These are phyloP conservation scores for Akebia trifoliata DNA, from an alignment of 164 flowering plant species.

Conservation along the genomic window DNA sequence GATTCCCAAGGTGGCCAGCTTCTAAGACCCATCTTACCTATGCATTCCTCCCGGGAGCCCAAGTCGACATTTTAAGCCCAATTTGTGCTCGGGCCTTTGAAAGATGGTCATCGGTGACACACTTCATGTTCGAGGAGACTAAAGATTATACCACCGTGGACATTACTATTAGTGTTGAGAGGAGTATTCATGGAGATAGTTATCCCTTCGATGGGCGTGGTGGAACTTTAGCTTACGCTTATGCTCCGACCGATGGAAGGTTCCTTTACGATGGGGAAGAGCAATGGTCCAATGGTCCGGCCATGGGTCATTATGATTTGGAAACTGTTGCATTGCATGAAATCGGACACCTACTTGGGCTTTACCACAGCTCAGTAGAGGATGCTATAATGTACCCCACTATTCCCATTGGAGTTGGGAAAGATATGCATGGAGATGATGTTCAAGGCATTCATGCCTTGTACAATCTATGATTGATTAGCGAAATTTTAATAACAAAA, in stretches of 20 bases:
- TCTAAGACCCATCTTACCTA: conserved; percentile 21
- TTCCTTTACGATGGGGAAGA: conserved; percentile 11
- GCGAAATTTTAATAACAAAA: too few species aligned
- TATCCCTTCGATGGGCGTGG: not conserved
- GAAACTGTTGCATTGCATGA: too few species aligned
- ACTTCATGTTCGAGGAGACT: not conserved
- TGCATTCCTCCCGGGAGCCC: conserved; percentile 7
- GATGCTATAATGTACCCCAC: too few species aligned
- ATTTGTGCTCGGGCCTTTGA: conserved; percentile 8
- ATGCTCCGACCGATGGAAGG: conserved; percentile 13
- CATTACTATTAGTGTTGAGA: conserved; percentile 1
- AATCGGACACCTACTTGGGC: too few species aligned
- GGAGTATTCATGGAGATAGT: conserved; percentile 6
- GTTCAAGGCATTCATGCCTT: too few species aligned
- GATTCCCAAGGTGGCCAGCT: conserved; percentile 25
- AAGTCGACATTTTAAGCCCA: not conserved
- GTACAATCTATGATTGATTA: too few species aligned
- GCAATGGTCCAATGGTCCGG: not conserved
- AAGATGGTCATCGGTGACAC: conserved; percentile 14
- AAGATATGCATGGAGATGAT: too few species aligned
- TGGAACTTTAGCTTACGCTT: conserved; percentile 9
- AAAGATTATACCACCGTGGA: not conserved
- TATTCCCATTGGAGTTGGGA: too few species aligned
- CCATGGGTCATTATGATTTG: not conserved
- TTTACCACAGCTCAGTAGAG: too few species aligned